Evolutionary conservation across 371 early-diverging fungal species (phyloP), one percentile per base, ranked within the genome.

Genomic region (Parasitella parasitica): DNA sequence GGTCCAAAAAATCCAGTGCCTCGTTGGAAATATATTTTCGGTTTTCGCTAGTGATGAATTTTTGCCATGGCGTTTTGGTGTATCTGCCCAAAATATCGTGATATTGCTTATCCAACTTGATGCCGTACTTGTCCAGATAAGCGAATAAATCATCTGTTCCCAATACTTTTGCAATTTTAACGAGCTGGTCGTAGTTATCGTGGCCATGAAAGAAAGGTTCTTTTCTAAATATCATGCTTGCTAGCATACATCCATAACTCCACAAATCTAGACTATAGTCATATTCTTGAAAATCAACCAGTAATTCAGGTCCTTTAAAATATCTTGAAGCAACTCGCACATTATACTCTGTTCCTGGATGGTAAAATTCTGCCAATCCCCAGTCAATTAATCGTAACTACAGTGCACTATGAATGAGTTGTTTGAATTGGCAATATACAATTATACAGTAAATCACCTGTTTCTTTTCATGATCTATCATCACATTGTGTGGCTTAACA

Each of bases 191-290:
- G 70, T 93, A 91, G 78, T 99, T 99, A 78, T 98, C 97, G 50
- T 92, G 90, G 28, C 99, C 99, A 71, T 97, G 95, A 89, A 99
- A 99, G 77, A 99, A 98, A 0, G 99, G 99, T 59, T 97, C 97
- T 79, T 94, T 95, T 64, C 95, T 92, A 89, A 97, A 98, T 30
- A 99, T 92, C 91, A 98, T 97, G 75, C 94, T 90, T 22, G 99
- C 99, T 72, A 99, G 92, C 94, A 99, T 98, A 78, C 98, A 98
- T 18, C 99, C 99, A 68, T 96, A 89, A 71, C 97, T 95, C 99
- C 99, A 99, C 91, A 99, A 92, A 75, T 99, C 99, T 61, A 99
- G 78, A 28, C 98, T 97, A 74, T 99, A 99, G 81, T 99, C 99
- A 76, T 99, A 99, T 69, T 90, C 89, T 65, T 91, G 94, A 74